Evolutionary conservation across 2,329 filamentous ascomycete genomes (phyloP).

Genomic region (Fusarium oxysporum): DNA sequence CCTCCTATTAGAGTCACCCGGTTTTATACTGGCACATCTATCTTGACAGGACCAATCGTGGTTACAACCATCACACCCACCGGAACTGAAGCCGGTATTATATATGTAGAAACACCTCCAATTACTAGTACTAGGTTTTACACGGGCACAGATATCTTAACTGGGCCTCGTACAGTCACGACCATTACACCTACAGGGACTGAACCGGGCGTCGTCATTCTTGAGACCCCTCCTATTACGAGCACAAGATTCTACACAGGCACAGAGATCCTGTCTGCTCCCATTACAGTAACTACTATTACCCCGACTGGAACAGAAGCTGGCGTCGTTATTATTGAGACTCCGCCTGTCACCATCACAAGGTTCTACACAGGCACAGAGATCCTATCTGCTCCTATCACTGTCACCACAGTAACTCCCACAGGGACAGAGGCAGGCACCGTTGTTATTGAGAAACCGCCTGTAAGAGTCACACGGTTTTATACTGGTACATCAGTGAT

Average conservation of each 20-base stretch:
- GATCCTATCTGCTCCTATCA: neutral
- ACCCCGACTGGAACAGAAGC: neutral
- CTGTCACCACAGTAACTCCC: neutral
- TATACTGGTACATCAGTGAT: neutral
- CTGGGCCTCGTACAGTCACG: too few species aligned
- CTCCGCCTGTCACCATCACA: neutral
- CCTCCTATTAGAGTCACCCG: constrained; percentile 1
- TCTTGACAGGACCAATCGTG: too few species aligned
- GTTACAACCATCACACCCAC: neutral
- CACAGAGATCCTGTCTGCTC: neutral
- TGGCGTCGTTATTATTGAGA: neutral
- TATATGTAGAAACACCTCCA: too few species aligned
- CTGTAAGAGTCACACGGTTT: neutral
- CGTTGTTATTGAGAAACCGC: neutral
- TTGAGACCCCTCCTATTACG: neutral
- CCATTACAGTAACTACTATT: neutral
- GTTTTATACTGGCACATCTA: neutral
- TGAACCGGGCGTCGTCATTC: too few species aligned
- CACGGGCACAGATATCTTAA: too few species aligned
- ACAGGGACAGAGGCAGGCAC: neutral
- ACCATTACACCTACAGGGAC: too few species aligned
- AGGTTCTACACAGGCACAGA: constrained; percentile 2
- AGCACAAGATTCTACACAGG: neutral
- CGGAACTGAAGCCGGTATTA: neutral
- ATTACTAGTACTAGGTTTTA: too few species aligned